Evolutionary conservation across 192 early-diverging fungal genomes (phyloP), one percentile per base, ranked within the genome.

Genomic region (Backusella macrospora): DNA sequence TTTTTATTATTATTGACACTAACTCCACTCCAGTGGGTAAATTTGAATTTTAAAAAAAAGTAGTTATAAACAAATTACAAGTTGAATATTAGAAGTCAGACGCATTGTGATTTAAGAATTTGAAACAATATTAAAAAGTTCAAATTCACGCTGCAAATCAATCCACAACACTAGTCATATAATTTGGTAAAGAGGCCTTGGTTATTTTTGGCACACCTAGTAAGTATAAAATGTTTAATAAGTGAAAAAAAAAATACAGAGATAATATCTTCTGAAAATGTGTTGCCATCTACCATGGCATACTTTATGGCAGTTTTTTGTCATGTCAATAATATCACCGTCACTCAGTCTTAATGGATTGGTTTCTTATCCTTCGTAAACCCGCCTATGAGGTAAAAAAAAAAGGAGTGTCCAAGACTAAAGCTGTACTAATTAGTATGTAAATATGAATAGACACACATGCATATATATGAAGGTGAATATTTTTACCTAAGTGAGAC

Each of bases 261-360:
- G 21, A 38, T 29, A 64, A 12, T 34, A n/a, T 63, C 39, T 38
- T 21, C 13, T 47, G 46, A 47, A 37, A 65, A 18, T 3, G 12
- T 14, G 46, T 34, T 34, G 29, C 29, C 1, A 47, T 16, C 71
- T 77, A 90, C 96, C 93, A 74, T 98, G 97, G 76, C 91, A 97
- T 21, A 88, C 89, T 16, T 82, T 74, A 4, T 95, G 86, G 5
- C 86, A 87, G 2, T 85, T 81, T 37, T 93, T 92, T 67, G 90
- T 91, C 97, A 98, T 97, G 8, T 92, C 89, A 64, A 96, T 78
- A 38, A 93, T 84, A 75, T 98, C 97, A 14, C 97, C 97, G 71
- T 91, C 94, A 38, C 83, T 87, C 16, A 98, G 78, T n/a, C 86
- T 74, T 23, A 98, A 75, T 4, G 95, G 2, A 87, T 89, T 0